A percentile compares a stretch with the other conserved stretches of the same genome.
Evolutionary conservation across 192 early-diverging fungal species (phyloP).

Genomic region (Rhizophlyctis rosea): DNA sequence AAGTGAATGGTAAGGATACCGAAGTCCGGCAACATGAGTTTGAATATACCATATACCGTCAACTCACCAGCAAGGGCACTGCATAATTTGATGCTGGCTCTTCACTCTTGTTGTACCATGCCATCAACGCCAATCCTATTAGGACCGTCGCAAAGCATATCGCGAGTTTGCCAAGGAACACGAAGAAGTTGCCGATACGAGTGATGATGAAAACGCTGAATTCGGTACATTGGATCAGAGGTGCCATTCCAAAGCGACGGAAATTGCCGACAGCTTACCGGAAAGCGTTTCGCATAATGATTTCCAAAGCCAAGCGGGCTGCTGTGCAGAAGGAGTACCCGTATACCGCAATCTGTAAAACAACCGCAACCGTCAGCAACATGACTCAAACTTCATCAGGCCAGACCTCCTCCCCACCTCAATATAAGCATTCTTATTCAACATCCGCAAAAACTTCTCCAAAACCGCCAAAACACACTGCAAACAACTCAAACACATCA

Average conservation of each 20-base stretch:
- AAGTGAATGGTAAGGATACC: too few species aligned
- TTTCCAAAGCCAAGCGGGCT: slow-evolving; percentile 34
- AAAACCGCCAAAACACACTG: slow-evolving; percentile 45
- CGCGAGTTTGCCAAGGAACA: slow-evolving; percentile 48
- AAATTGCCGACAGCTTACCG: too few species aligned
- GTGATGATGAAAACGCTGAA: slow-evolving; percentile 30
- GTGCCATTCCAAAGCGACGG: too few species aligned
- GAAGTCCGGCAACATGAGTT: too few species aligned
- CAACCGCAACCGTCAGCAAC: not conserved
- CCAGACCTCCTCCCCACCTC: slow-evolving; percentile 4
- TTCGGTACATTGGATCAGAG: too few species aligned
- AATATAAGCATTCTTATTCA: slow-evolving; percentile 62
- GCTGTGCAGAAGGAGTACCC: slow-evolving; percentile 52
- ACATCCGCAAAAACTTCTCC: slow-evolving; percentile 45
- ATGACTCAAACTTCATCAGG: not conserved
- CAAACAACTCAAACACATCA: slow-evolving; percentile 39
- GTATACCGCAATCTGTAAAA: slow-evolving; percentile 44
- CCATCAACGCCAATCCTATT: slow-evolving; percentile 28
- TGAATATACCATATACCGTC: too few species aligned
- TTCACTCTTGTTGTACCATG: slow-evolving; percentile 8
- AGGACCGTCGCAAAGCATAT: slow-evolving; percentile 36
- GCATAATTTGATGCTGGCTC: slow-evolving; percentile 29
- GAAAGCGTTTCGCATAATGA: slow-evolving; percentile 47
- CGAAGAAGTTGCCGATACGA: slow-evolving; percentile 44
- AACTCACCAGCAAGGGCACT: slow-evolving; percentile 19